Conservation (phyloP, 2,329 filamentous ascomycete genomes). For the Hypomyces perniciosus region DNA sequence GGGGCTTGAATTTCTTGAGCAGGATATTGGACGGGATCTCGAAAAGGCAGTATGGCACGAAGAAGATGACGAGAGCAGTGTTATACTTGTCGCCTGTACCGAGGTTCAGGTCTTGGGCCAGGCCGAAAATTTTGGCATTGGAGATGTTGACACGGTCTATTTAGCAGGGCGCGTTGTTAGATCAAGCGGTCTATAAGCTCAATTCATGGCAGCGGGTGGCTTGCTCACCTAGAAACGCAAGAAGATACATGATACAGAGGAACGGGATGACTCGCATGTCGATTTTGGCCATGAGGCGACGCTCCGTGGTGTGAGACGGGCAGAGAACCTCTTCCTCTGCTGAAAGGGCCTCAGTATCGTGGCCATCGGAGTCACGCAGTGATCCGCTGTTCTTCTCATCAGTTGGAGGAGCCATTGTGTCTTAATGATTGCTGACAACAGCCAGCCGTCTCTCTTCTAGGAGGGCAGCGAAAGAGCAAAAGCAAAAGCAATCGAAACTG, state of each 20-base stretch:
- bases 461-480: no score
- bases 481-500: no score
- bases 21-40: conserved; percentile 66
- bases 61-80: conserved; percentile 73
- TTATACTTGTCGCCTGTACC: conserved; percentile 55
- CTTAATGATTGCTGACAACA: neutral
- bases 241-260: conserved; percentile 64
- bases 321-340: conserved; percentile 24
- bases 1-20: conserved; percentile 56
- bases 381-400: conserved; percentile 17
- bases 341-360: neutral
- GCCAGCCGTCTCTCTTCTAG: no score
- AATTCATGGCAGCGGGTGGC: neutral
- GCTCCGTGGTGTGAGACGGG: conserved; percentile 55
- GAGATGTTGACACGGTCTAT: conserved; percentile 68
- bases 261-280: conserved; percentile 68
- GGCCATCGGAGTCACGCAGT: conserved; percentile 12
- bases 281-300: conserved; percentile 61
- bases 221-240: conserved; percentile 55
- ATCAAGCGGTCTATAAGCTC: neutral
- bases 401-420: conserved; percentile 14
- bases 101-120: conserved; percentile 58
- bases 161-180: neutral
- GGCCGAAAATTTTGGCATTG: conserved; percentile 64
- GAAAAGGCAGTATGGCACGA: conserved; percentile 67